These are phyloP conservation scores for Aspergillus panamensis DNA, from an alignment of 495 filamentous ascomycete species.

Conservation along the genomic window DNA sequence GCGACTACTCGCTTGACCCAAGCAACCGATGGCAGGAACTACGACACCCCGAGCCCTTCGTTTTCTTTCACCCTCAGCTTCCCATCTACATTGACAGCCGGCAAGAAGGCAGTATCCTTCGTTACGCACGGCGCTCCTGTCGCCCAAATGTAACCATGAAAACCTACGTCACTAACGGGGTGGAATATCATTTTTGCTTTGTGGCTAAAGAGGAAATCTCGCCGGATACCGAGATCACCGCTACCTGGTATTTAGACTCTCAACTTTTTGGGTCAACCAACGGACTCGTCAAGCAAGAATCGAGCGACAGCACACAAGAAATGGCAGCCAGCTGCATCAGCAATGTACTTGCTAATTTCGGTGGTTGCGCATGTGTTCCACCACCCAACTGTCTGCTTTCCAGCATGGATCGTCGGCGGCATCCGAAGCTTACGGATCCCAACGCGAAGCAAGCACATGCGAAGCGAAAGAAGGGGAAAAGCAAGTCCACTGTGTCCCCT, in stretches of 20 bases:
- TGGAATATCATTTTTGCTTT: slow-evolving; percentile 85
- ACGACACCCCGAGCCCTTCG: slow-evolving; percentile 76
- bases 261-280: slow-evolving; percentile 44
- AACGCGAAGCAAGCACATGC: slow-evolving; percentile 30
- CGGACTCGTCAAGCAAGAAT: slow-evolving; percentile 47
- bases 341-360: slow-evolving; percentile 76
- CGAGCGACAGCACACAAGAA: slow-evolving; percentile 42
- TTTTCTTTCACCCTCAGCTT: slow-evolving; percentile 76
- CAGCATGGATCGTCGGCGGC: slow-evolving; percentile 66
- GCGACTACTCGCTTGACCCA: slow-evolving; percentile 68
- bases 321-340: slow-evolving; percentile 58
- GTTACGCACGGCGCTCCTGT: slow-evolving; percentile 86
- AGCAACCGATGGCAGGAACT: slow-evolving; percentile 72
- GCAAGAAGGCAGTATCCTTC: slow-evolving; percentile 73
- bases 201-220: slow-evolving; percentile 71
- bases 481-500: slow-evolving; percentile 60
- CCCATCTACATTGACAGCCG: slow-evolving; percentile 91
- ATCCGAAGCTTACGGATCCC: slow-evolving; percentile 43
- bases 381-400: slow-evolving; percentile 64
- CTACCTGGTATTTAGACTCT: slow-evolving; percentile 62
- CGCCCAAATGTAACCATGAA: slow-evolving; percentile 77
- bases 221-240: slow-evolving; percentile 58
- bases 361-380: slow-evolving; percentile 78
- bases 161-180: slow-evolving; percentile 69
- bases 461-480: slow-evolving; percentile 59